A percentile compares a stretch with the other conserved stretches of the same genome.
Evolutionary conservation across 208 protist genomes (phyloP).

Genomic region (Leptomonas pyrrhocoris): DNA sequence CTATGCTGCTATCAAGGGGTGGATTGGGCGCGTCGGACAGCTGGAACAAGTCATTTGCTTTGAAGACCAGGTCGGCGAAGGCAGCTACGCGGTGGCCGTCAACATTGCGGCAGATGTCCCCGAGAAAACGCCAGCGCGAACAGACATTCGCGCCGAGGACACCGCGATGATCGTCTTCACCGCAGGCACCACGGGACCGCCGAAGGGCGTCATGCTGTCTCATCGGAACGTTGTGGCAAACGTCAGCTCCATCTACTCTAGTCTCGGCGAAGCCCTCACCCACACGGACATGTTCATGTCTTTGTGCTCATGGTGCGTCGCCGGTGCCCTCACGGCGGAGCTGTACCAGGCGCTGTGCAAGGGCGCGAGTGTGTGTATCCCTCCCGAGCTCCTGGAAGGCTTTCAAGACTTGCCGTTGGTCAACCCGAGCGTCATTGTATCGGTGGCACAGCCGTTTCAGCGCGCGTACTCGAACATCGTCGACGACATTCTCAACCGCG

Average conservation of each 20-base stretch:
- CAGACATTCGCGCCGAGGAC: constrained; percentile 80
- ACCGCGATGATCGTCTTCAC: constrained; percentile 93
- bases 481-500: constrained; percentile 87
- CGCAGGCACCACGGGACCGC: constrained; percentile 90
- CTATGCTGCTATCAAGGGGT: constrained; percentile 75
- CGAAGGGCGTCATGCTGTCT: constrained; percentile 95
- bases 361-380: constrained; percentile 85
- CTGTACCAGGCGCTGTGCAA: constrained; percentile 90
- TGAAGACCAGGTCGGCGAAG: constrained; percentile 83
- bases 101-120: constrained; percentile 80
- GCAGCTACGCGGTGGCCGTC: constrained; percentile 87
- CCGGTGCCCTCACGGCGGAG: constrained; percentile 76
- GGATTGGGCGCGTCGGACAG: constrained; percentile 79
- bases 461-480: constrained; percentile 89
- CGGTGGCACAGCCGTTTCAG: constrained; percentile 85
- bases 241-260: constrained; percentile 83
- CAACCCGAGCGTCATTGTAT: constrained; percentile 86
- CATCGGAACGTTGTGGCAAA: constrained; percentile 93
- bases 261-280: constrained; percentile 81
- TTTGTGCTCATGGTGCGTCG: constrained; percentile 90
- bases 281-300: constrained; percentile 92
- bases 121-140: constrained; percentile 64
- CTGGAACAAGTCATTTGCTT: constrained; percentile 90
- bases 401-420: constrained; percentile 88
- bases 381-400: constrained; percentile 85